Percentiles rank a stretch among this genome's conserved stretches.
These are phyloP conservation scores for Penicillium janthinellum DNA, from an alignment of 2,329 filamentous ascomycete genomes.

Conservation along the genomic window DNA sequence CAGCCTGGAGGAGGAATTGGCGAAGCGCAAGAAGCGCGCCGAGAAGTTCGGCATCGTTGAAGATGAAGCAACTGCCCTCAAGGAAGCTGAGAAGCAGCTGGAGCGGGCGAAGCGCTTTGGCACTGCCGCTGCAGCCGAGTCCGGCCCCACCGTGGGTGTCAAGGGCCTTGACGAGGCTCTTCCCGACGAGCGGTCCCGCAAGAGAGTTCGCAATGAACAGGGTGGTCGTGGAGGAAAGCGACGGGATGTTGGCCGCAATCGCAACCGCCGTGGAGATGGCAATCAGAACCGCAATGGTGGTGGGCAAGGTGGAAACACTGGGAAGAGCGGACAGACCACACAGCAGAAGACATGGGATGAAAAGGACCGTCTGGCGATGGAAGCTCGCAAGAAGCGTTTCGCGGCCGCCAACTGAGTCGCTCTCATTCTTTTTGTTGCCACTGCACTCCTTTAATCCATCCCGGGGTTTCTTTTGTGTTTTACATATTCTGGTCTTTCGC, in stretches of 20 bases:
- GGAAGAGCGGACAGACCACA: constrained; percentile 15
- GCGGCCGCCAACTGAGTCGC: constrained; percentile 32
- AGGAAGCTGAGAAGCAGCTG: constrained; percentile 48
- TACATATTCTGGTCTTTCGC: constrained; percentile 20
- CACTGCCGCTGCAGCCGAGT: constrained; percentile 27
- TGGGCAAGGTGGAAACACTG: constrained; percentile 20
- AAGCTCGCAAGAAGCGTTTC: constrained; percentile 53
- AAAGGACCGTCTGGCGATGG: constrained; percentile 47
- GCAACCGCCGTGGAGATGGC: constrained; percentile 29
- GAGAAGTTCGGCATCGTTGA: constrained; percentile 52
- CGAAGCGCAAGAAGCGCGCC: constrained; percentile 52
- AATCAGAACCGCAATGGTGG: constrained; percentile 24
- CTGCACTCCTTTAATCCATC: not conserved
- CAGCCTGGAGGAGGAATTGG: constrained; percentile 49
- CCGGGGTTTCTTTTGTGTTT: constrained; percentile 8
- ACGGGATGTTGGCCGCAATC: constrained; percentile 40
- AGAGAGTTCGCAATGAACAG: constrained; percentile 44
- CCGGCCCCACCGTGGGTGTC: constrained; percentile 29
- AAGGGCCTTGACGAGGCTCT: constrained; percentile 51
- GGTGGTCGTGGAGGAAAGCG: constrained; percentile 46
- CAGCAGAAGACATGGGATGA: constrained; percentile 36
- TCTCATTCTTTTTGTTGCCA: not conserved
- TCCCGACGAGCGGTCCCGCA: constrained; percentile 44
- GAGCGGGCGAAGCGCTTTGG: constrained; percentile 53
- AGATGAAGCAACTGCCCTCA: constrained; percentile 39